phyloP scores from a whole-genome alignment of 352 stramenopile species.

The Hyaloperonospora brassicae region DNA sequence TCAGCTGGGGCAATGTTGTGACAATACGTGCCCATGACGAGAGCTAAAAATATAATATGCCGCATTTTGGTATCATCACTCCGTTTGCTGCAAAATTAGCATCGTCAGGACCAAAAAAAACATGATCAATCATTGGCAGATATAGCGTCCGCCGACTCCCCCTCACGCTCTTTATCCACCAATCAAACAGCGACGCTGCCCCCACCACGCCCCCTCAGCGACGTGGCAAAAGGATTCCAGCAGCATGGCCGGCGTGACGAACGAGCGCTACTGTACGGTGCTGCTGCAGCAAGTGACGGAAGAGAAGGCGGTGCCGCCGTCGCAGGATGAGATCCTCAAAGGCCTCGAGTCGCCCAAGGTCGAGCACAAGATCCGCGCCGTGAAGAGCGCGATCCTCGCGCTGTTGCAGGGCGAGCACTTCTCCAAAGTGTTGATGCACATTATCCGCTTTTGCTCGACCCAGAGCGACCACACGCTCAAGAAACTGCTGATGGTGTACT shows the following conservation, averaged over 20 bases:
- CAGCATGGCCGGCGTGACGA: constrained; percentile 57
- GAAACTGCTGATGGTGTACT: constrained; percentile 99
- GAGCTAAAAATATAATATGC: too few species aligned
- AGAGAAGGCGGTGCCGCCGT: constrained; percentile 63
- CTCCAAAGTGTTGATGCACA: constrained; percentile 98
- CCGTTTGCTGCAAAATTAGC: too few species aligned
- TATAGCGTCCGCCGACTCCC: too few species aligned
- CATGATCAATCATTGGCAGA: too few species aligned
- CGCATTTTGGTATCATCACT: too few species aligned
- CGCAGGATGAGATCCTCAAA: constrained; percentile 96
- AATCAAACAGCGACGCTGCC: constrained; percentile 17
- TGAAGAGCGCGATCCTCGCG: constrained; percentile 98
- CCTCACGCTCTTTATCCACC: constrained; percentile 11
- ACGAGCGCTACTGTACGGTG: constrained; percentile 84
- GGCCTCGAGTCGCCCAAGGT: constrained; percentile 92
- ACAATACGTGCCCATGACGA: too few species aligned
- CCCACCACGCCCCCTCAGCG: constrained; percentile 6
- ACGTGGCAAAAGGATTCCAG: constrained; percentile 23
- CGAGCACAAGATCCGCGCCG: constrained; percentile 94
- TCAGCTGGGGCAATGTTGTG: too few species aligned
- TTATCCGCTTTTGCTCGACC: constrained; percentile 99
- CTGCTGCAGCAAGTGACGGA: constrained; percentile 52
- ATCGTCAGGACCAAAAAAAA: too few species aligned
- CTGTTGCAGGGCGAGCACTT: constrained; percentile 98
- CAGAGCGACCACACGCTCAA: constrained; percentile 99